Evolutionary conservation across 2,329 filamentous ascomycete genomes (phyloP).

Genomic region (Mycosphaerella arachidis): DNA sequence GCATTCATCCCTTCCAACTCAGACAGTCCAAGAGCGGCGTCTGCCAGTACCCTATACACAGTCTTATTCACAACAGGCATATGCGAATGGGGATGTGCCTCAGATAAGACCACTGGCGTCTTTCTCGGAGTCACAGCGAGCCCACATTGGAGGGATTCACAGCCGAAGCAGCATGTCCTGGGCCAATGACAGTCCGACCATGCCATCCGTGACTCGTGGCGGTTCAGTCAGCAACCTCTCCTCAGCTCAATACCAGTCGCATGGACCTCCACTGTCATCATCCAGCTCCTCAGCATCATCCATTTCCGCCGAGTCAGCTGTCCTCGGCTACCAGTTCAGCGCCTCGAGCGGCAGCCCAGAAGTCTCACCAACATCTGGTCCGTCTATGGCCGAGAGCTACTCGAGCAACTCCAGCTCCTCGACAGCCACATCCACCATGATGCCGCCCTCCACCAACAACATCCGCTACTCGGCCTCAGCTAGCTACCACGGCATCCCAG

Average conservation of each 20-base stretch:
- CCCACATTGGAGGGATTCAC: conserved; percentile 27
- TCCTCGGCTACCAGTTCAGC: conserved; percentile 29
- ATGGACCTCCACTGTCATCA: conserved; percentile 6
- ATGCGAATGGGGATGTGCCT: conserved; percentile 19
- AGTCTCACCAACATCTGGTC: conserved; percentile 21
- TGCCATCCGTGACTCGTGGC: conserved; percentile 10
- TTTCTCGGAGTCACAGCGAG: conserved; percentile 20
- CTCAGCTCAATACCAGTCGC: neutral
- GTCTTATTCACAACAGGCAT: conserved; percentile 15
- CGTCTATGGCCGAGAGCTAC: conserved; percentile 20
- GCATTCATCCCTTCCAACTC: conserved; percentile 31
- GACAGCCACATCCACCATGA: conserved; percentile 18
- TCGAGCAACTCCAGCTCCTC: conserved; percentile 18
- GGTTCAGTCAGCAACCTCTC: conserved; percentile 10
- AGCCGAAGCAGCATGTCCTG: conserved; percentile 31
- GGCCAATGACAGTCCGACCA: conserved; percentile 15
- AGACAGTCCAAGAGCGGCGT: conserved; percentile 30
- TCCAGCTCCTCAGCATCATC: conserved; percentile 6
- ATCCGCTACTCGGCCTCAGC: conserved; percentile 12
- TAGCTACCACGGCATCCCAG: conserved; percentile 10
- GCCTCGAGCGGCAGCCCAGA: conserved; percentile 23
- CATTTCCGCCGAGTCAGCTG: conserved; percentile 15
- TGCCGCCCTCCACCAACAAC: conserved; percentile 16
- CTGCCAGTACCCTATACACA: conserved; percentile 29
- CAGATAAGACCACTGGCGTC: conserved; percentile 25